These are phyloP conservation scores for Pseudocercospora cruenta DNA, from an alignment of 2,329 filamentous ascomycete genomes.

Conservation along the genomic window DNA sequence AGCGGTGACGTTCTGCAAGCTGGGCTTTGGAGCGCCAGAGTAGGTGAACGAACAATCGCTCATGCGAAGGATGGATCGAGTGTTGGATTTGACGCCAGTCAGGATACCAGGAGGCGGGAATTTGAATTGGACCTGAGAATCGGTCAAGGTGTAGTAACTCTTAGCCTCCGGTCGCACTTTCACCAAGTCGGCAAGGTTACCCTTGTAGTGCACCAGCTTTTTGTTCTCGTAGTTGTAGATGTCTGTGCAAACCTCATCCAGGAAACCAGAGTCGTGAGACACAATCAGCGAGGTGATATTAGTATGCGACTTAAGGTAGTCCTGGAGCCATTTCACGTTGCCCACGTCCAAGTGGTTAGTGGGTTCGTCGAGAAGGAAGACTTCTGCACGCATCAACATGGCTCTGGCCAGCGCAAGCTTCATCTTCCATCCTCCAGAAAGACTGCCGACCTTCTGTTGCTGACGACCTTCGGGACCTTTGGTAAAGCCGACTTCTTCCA, in stretches of 20 bases:
- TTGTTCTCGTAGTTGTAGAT: constrained; percentile 99
- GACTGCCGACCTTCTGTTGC: constrained; percentile 84
- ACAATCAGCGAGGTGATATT: constrained; percentile 98
- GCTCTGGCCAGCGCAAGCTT: constrained; percentile 94
- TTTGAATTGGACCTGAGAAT: constrained; percentile 90
- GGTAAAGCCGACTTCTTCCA: constrained; percentile 93
- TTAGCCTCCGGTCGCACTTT: constrained; percentile 89
- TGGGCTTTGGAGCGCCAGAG: constrained; percentile 84
- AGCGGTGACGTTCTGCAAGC: constrained; percentile 84
- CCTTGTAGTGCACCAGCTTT: constrained; percentile 86
- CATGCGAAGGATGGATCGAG: constrained; percentile 94
- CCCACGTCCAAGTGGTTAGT: constrained; percentile 97
- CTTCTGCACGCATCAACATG: constrained; percentile 96
- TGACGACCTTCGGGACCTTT: constrained; percentile 86
- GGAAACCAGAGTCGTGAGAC: constrained; percentile 95
- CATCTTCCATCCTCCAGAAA: constrained; percentile 99
- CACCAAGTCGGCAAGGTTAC: constrained; percentile 83
- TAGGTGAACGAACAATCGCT: constrained; percentile 90
- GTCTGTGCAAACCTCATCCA: constrained; percentile 96
- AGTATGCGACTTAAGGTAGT: constrained; percentile 92
- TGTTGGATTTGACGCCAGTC: constrained; percentile 92
- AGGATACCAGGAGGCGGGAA: constrained; percentile 95
- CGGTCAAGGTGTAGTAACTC: constrained; percentile 95
- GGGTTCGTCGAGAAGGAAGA: constrained; percentile 94
- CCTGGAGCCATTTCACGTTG: constrained; percentile 94